A percentile compares a stretch with the other conserved stretches of the same genome.
These are phyloP conservation scores for Calophaca sinica DNA, from an alignment of 306 rosid genomes.

Conservation along the genomic window DNA sequence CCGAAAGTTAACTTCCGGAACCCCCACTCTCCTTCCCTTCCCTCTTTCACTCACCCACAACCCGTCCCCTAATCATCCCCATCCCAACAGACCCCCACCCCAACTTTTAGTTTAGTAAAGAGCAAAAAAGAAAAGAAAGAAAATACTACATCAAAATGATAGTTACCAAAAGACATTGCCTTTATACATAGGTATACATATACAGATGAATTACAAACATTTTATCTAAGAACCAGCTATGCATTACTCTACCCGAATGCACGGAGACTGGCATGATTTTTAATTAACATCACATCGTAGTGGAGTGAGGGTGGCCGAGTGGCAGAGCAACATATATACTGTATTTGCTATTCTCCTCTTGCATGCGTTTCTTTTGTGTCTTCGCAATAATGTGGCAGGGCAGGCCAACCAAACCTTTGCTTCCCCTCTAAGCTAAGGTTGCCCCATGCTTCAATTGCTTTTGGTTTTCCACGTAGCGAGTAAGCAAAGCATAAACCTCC, in stretches of 20 bases:
- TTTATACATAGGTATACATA: too few species aligned
- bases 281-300: not conserved
- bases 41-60: too few species aligned
- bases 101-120: too few species aligned
- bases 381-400: slow-evolving; percentile 48
- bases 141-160: too few species aligned
- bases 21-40: too few species aligned
- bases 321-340: not conserved
- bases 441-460: slow-evolving; percentile 51
- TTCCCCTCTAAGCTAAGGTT: slow-evolving; percentile 71
- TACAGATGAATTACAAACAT: too few species aligned
- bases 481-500: slow-evolving; percentile 45
- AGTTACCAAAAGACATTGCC: too few species aligned
- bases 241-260: too few species aligned
- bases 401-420: slow-evolving; percentile 59
- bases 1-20: too few species aligned
- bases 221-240: not conserved
- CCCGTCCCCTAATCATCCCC: too few species aligned
- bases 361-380: slow-evolving; percentile 59
- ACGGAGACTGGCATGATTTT: slow-evolving; percentile 8
- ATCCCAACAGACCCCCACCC: too few species aligned
- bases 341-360: slow-evolving; percentile 41
- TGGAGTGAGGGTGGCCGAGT: not conserved
- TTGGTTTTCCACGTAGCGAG: slow-evolving; percentile 42
- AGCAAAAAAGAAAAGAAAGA: too few species aligned